Evolutionary conservation across 176 grass and related monocot species (phyloP).

Genomic region (Olyra latifolia): DNA sequence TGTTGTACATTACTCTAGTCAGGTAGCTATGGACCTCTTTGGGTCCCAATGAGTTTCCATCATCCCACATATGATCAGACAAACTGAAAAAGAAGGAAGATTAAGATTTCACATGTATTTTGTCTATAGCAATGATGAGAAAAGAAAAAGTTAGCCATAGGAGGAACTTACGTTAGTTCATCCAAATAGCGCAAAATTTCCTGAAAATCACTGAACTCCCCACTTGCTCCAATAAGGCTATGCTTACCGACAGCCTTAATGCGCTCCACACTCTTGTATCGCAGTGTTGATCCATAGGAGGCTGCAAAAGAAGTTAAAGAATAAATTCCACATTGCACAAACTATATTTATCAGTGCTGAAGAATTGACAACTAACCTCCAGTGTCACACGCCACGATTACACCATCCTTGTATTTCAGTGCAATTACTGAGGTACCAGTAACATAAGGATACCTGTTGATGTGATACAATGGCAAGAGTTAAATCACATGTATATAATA

Average conservation of each 20-base stretch:
- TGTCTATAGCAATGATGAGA: neutral
- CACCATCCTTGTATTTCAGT: conserved; percentile 98
- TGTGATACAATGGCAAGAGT: conserved; percentile 16
- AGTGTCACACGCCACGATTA: conserved; percentile 86
- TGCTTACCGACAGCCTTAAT: conserved; percentile 89
- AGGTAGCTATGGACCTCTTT: conserved; percentile 94
- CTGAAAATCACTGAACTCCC: conserved; percentile 98
- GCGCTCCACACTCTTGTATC: conserved; percentile 98
- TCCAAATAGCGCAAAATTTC: conserved; percentile 97
- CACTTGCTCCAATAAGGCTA: conserved; percentile 91
- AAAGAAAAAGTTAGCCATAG: conserved; percentile 1
- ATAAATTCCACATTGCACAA: neutral
- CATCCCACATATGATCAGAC: conserved; percentile 99
- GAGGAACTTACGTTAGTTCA: conserved; percentile 79
- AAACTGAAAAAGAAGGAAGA: conserved; percentile 43
- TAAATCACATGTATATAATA: neutral
- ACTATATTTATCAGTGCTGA: neutral
- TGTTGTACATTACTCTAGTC: conserved; percentile 91
- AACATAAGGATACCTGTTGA: conserved; percentile 92
- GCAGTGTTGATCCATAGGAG: conserved; percentile 93
- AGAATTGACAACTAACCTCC: conserved; percentile 56
- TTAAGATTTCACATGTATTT: neutral
- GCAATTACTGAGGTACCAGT: conserved; percentile 92
- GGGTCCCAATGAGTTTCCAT: conserved; percentile 96
- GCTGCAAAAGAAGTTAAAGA: conserved; percentile 44